Evolutionary conservation across 176 grass and related monocot genomes (phyloP).

Genomic region (Echinochloa phyllopogon): DNA sequence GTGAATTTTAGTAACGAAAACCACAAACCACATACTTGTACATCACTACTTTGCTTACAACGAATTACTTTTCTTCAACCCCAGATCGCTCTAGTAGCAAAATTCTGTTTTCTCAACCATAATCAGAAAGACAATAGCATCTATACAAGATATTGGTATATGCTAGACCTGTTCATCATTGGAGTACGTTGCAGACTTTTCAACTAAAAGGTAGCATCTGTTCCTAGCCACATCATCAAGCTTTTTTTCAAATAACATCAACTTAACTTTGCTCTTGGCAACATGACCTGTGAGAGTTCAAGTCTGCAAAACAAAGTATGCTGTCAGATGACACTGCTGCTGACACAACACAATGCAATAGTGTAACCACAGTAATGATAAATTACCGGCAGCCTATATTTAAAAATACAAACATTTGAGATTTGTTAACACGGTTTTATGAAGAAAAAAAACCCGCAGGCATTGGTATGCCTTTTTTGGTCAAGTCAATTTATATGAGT

Average conservation of each 20-base stretch:
- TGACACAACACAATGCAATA: background rate
- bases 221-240: conserved; percentile 12
- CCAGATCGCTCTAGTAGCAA: background rate
- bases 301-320: conserved; percentile 39
- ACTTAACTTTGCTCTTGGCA: conserved; percentile 2
- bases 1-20: background rate
- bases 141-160: background rate
- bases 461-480: background rate
- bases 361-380: background rate
- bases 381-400: background rate
- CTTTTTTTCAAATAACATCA: background rate
- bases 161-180: background rate
- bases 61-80: background rate
- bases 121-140: background rate
- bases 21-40: background rate
- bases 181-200: background rate
- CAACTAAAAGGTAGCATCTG: background rate
- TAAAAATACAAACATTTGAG: background rate
- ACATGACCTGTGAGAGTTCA: background rate
- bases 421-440: background rate
- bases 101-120: background rate
- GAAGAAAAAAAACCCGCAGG: background rate
- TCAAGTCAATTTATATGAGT: background rate
- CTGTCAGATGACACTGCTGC: conserved; percentile 21
- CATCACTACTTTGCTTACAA: conserved; percentile 4